Base-by-base conservation (phyloP, 2,329 filamentous ascomycete species). In the Beauveria pseudobassiana region DNA sequence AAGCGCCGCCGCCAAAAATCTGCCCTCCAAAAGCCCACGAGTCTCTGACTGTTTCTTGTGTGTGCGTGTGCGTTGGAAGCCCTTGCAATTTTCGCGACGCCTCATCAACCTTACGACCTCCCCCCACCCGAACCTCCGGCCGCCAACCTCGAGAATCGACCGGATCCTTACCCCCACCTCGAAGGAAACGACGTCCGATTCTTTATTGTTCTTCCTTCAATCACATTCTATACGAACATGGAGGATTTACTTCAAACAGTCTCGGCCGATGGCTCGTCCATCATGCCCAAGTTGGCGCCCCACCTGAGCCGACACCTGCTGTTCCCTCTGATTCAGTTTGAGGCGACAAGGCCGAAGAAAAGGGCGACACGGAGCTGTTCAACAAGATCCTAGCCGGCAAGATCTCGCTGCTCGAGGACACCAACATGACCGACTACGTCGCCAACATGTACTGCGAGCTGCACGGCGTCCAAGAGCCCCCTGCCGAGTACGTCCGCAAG, bases 361-460 rank as follows among this genome's bases (percentile, higher is more conserved):
- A 86, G 68, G 84, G 82, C 70, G 80, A 84, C 64, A 78, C 80
- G 64, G 77, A 73, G 45, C 77, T 82, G 76, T 77, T 84, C 61
- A 81, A 81, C 70, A 87, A 93, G 75, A 87, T 96, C 70, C 88
- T 88, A 65, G 86, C 89, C 73, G 87, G 92, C 70, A 96, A 96
- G 78, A 96, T 93, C 76, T 88, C 93, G 78, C 87, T 99, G 63
- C 86, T 99, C 69, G 93, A 96, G 80, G 88, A 92, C 76, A 98
- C 95, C 72, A 97, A 98, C 82, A 99, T 99, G 95, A 95, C 89
- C 71, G 95, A 99, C 78, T 99, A 96, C 75, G 91, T 98, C 60
- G 93, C 93, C 72, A 90, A 88, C 71, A 81, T 99, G 68, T 91
- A 96, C 82, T 89, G 90, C 74, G 90, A 97, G 72, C 86, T 99